Conservation (phyloP, 2,329 filamentous ascomycete genomes). For the Aureobasidium pullulans region DNA sequence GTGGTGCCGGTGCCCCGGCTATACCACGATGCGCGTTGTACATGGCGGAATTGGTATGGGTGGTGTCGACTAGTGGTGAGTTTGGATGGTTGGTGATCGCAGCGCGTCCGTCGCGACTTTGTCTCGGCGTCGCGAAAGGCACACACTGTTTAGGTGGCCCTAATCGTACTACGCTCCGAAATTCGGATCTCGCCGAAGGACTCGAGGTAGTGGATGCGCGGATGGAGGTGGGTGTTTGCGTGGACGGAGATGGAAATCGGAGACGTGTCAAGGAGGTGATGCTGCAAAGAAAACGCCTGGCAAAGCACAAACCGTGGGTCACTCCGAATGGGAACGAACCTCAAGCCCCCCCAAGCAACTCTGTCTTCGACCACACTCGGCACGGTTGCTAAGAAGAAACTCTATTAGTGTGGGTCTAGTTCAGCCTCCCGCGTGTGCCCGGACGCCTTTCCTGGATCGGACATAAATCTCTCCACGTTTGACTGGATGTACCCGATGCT, state of each 20-base stretch:
- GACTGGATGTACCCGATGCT: not conserved
- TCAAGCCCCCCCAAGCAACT: conserved; percentile 3
- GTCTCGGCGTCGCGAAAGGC: too few species aligned
- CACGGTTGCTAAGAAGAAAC: conserved; percentile 1
- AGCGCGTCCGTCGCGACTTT: not conserved
- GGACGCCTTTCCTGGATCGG: not conserved
- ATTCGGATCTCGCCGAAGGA: not conserved
- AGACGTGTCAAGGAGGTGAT: not conserved
- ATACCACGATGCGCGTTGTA: conserved; percentile 82
- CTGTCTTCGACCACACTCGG: conserved; percentile 6
- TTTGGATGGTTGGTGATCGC: not conserved
- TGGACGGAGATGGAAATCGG: too few species aligned
- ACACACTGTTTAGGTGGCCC: too few species aligned
- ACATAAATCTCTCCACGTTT: not conserved
- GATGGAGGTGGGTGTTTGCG: not conserved
- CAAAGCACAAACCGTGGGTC: not conserved
- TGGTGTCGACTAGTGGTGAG: not conserved
- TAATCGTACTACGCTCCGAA: not conserved
- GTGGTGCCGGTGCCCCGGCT: conserved; percentile 50
- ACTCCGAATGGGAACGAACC: not conserved
- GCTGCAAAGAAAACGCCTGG: not conserved
- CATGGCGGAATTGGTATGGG: conserved; percentile 48
- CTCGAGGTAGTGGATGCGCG: too few species aligned
- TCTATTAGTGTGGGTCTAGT: not conserved
- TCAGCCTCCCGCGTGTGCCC: conserved; percentile 1